A percentile compares a stretch with the other conserved stretches of the same genome.
Conservation (phyloP, 371 early-diverging fungal species). For the Catenaria anguillulae region DNA sequence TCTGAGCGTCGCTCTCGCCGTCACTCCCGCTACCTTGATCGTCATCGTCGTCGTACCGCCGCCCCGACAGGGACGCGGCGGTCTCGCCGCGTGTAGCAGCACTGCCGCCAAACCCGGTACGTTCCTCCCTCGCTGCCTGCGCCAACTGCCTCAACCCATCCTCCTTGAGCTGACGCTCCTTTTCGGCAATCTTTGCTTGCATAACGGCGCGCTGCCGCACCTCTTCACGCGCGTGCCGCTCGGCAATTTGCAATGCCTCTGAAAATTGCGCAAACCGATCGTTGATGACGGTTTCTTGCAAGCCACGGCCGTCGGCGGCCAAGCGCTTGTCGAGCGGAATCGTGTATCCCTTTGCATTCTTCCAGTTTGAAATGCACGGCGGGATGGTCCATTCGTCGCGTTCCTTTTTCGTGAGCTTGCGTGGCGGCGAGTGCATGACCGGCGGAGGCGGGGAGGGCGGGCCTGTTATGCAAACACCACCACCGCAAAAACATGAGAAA, state of each 20-base stretch:
- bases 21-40: constrained; percentile 5
- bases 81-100: too few species aligned
- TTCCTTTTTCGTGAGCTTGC: constrained; percentile 85
- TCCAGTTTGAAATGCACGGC: constrained; percentile 96
- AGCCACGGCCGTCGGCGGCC: constrained; percentile 89
- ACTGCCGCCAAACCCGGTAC: constrained; percentile 21
- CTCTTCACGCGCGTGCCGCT: constrained; percentile 86
- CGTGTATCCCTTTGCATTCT: constrained; percentile 95
- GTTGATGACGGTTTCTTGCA: constrained; percentile 76
- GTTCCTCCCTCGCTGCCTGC: constrained; percentile 74
- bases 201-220: constrained; percentile 73
- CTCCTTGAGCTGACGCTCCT: constrained; percentile 86
- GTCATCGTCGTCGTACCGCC: constrained; percentile 4
- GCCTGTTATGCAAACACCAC: neutral
- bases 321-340: constrained; percentile 95
- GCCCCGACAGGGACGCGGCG: neutral
- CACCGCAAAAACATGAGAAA: constrained; percentile 4
- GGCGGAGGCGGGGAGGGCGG: constrained; percentile 91
- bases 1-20: constrained; percentile 17
- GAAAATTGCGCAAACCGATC: constrained; percentile 90
- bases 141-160: constrained; percentile 74
- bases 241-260: constrained; percentile 85
- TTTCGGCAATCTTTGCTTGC: constrained; percentile 80
- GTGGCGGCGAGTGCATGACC: constrained; percentile 92
- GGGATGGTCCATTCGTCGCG: constrained; percentile 92